phyloP scores from a whole-genome alignment of 176 grass and related monocot species.

The Puccinellia tenuiflora region DNA sequence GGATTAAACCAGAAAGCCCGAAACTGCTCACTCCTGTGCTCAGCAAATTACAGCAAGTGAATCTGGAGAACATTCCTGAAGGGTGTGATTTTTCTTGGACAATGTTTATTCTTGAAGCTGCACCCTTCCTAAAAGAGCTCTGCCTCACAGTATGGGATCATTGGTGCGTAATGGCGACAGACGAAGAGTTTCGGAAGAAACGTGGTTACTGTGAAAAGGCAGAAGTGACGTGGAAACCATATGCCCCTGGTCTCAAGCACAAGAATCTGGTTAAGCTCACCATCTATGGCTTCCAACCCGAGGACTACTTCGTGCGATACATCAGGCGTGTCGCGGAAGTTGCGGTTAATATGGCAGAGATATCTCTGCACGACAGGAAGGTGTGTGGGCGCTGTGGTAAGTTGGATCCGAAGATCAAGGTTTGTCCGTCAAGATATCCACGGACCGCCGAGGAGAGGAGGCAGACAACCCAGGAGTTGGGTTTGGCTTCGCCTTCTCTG shows the following conservation, averaged over 20 bases:
- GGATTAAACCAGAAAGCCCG: not conserved
- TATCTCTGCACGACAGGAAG: not conserved
- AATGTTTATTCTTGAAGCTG: not conserved
- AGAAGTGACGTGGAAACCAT: not conserved
- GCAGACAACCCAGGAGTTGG: not conserved
- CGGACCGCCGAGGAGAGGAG: not conserved
- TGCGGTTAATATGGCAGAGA: not conserved
- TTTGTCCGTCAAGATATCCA: not conserved
- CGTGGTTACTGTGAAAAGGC: not conserved
- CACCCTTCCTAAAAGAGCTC: not conserved
- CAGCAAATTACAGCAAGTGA: not conserved
- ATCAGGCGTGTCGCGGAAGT: not conserved
- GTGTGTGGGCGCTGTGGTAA: not conserved
- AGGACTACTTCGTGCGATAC: not conserved
- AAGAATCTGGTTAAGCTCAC: not conserved
- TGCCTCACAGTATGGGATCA: not conserved
- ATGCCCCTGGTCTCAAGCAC: not conserved
- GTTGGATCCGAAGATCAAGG: not conserved
- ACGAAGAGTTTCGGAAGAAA: not conserved
- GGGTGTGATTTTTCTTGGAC: not conserved
- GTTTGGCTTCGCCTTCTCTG: not conserved
- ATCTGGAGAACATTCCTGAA: not conserved
- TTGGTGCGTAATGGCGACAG: not conserved
- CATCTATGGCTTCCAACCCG: not conserved
- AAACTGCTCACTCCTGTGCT: not conserved